Conservation (phyloP, 176 grass and related monocot species). For the Panicum miliaceum region DNA sequence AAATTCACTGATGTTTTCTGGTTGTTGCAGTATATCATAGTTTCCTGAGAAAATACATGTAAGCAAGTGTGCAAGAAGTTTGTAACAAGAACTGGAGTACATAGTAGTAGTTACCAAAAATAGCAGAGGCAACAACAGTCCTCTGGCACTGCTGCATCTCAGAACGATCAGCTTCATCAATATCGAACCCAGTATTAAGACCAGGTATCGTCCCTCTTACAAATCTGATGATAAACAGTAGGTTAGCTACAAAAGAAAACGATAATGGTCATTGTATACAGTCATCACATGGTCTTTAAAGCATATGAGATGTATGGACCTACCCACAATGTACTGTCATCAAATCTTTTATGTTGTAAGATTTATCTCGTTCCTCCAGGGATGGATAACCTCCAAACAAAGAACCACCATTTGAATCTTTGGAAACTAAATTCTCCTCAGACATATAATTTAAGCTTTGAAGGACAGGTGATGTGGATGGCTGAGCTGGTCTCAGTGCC, state of each 20-base stretch:
- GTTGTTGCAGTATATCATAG: conserved; percentile 98
- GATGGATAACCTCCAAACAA: conserved; percentile 95
- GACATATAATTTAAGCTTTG: conserved; percentile 72
- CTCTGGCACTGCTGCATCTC: conserved; percentile 82
- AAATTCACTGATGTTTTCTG: conserved; percentile 81
- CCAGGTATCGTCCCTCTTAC: conserved; percentile 84
- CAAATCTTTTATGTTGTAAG: conserved; percentile 83
- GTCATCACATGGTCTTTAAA: conserved; percentile 30
- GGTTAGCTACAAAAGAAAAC: conserved; percentile 35
- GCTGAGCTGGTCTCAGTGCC: conserved; percentile 58
- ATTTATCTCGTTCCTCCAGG: conserved; percentile 71
- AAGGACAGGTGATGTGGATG: conserved; percentile 76
- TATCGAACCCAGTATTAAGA: conserved; percentile 84
- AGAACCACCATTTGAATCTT: conserved; percentile 68
- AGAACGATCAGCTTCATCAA: conserved; percentile 86
- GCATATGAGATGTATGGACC: conserved; percentile 40
- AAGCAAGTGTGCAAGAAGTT: conserved; percentile 28
- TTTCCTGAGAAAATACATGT: conserved; percentile 67
- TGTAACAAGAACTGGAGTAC: conserved; percentile 29
- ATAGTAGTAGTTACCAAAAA: conserved; percentile 76
- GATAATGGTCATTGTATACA: background rate
- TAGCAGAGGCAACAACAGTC: conserved; percentile 88
- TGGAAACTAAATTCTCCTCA: conserved; percentile 65
- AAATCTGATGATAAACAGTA: conserved; percentile 66
- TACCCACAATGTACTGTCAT: conserved; percentile 96